A percentile compares a stretch with the other conserved stretches of the same genome.
Conservation (phyloP, 345 rosid species). For the Bruguiera parviflora region DNA sequence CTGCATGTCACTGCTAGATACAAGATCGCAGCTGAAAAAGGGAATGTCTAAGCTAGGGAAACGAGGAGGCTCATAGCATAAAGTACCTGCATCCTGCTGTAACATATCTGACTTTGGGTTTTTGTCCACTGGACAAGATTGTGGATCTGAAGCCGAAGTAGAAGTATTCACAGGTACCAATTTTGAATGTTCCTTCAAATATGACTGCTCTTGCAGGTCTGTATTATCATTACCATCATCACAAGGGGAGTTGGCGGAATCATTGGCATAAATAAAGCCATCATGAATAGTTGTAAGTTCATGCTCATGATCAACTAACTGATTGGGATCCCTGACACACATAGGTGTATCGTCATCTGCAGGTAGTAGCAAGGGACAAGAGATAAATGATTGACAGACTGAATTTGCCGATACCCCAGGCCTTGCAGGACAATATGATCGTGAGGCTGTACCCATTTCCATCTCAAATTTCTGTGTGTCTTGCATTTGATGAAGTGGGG, state of each 20-base stretch:
- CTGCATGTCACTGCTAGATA: constrained; percentile 69
- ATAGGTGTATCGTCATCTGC: constrained; percentile 32
- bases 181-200: constrained; percentile 52
- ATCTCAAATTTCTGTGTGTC: constrained; percentile 40
- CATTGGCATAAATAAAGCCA: constrained; percentile 47
- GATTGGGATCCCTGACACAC: constrained; percentile 38
- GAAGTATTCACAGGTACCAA: constrained; percentile 61
- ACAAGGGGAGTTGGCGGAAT: constrained; percentile 41
- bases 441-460: constrained; percentile 36
- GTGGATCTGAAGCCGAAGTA: constrained; percentile 39
- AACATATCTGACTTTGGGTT: constrained; percentile 32
- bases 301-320: constrained; percentile 42
- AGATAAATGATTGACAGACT: constrained; percentile 37
- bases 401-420: constrained; percentile 44
- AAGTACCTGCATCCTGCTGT: constrained; percentile 58
- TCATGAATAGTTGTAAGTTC: constrained; percentile 34
- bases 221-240: constrained; percentile 32
- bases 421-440: constrained; percentile 38
- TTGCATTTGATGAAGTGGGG: constrained; percentile 33
- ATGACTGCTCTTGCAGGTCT: constrained; percentile 46
- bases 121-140: constrained; percentile 39
- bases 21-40: constrained; percentile 92
- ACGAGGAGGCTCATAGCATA: constrained; percentile 97
- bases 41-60: constrained; percentile 93
- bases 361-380: constrained; percentile 32